These are phyloP conservation scores for Aquilaria agallochum DNA, from an alignment of 441 rosid genomes.

Conservation along the genomic window DNA sequence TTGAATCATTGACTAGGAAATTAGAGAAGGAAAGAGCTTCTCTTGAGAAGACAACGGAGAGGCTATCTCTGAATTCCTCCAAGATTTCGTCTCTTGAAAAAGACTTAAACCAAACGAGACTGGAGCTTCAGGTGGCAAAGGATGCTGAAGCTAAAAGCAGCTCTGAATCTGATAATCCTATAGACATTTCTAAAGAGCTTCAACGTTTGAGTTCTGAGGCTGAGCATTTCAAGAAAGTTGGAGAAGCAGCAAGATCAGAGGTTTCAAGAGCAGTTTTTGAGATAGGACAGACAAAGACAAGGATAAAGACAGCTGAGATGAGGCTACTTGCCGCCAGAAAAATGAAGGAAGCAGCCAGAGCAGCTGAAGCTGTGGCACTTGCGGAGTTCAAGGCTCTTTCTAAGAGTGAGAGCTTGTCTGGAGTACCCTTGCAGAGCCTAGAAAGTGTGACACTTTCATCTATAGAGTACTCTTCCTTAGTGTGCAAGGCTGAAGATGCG, in stretches of 20 bases:
- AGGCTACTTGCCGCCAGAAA: slow-evolving; percentile 75
- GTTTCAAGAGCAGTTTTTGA: slow-evolving; percentile 57
- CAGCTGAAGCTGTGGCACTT: slow-evolving; percentile 77
- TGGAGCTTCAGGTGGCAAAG: slow-evolving; percentile 38
- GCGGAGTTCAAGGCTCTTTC: slow-evolving; percentile 74
- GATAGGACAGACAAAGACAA: slow-evolving; percentile 54
- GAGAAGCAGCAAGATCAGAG: slow-evolving; percentile 52
- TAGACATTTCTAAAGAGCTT: slow-evolving; percentile 50
- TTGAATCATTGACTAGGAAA: slow-evolving; percentile 60
- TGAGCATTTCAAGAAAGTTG: slow-evolving; percentile 57
- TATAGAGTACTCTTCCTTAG: slow-evolving; percentile 50
- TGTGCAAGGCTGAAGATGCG: slow-evolving; percentile 44
- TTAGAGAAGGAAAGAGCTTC: slow-evolving; percentile 61
- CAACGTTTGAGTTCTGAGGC: slow-evolving; percentile 61
- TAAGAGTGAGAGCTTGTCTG: slow-evolving; percentile 23
- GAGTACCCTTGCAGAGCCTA: slow-evolving; percentile 7
- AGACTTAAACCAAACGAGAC: slow-evolving; percentile 46
- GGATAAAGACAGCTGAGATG: slow-evolving; percentile 64
- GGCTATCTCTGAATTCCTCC: slow-evolving; percentile 48
- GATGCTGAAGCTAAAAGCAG: slow-evolving; percentile 25
- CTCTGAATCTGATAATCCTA: slow-evolving; percentile 23
- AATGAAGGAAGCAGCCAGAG: slow-evolving; percentile 97
- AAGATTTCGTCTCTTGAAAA: slow-evolving; percentile 63
- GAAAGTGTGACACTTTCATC: slow-evolving; percentile 45
- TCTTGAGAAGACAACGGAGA: slow-evolving; percentile 67